Evolutionary conservation across 2,329 filamentous ascomycete genomes (phyloP).

Genomic region (Drechslerella dactyloides): DNA sequence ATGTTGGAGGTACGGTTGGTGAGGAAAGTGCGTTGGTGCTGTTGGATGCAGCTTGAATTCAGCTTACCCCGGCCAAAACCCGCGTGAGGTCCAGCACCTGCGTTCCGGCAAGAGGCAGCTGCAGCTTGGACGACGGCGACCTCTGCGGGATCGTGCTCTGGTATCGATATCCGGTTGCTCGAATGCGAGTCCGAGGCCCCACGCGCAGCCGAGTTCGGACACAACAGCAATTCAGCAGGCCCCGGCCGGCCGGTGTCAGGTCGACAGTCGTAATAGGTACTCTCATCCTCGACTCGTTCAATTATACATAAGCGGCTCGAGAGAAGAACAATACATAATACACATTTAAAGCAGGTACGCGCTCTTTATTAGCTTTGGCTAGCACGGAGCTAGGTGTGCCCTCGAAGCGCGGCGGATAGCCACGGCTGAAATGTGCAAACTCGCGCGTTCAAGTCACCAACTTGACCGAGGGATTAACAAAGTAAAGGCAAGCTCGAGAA

Average conservation of each 20-base stretch:
- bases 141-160: constrained; percentile 38
- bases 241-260: not conserved
- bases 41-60: constrained; percentile 12
- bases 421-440: constrained; percentile 40
- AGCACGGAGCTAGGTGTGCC: constrained; percentile 6
- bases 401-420: constrained; percentile 22
- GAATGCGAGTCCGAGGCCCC: not conserved
- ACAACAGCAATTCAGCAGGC: not conserved
- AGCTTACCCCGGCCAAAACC: constrained; percentile 86
- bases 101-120: constrained; percentile 76
- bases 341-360: not conserved
- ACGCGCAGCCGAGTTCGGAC: not conserved
- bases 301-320: not conserved
- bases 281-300: constrained; percentile 19
- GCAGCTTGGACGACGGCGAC: not conserved
- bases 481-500: not conserved
- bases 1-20: not conserved
- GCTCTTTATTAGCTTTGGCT: no score
- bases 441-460: not conserved
- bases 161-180: constrained; percentile 1
- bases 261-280: constrained; percentile 3
- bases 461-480: not conserved
- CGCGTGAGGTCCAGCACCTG: constrained; percentile 95
- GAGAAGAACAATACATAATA: not conserved
- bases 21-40: not conserved